Conservation (phyloP, 352 stramenopile species). For the Globisporangium camurandrum region DNA sequence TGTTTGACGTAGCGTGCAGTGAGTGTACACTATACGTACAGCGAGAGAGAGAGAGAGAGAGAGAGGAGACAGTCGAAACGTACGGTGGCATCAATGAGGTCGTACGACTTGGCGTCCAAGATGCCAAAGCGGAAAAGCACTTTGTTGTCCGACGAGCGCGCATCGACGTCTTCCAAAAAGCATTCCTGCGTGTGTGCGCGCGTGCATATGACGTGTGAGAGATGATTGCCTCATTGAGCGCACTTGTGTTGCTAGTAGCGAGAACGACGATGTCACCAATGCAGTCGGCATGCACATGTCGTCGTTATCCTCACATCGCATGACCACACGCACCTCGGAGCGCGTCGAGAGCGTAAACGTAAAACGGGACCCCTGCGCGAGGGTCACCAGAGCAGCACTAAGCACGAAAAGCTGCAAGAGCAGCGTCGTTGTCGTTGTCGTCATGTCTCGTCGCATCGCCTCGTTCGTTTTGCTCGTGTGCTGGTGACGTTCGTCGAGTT, state of each 20-base stretch:
- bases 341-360: constrained; percentile 35
- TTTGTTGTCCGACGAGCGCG: constrained; percentile 44
- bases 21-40: background rate
- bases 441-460: background rate
- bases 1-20: constrained; percentile 5
- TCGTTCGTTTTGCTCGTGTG: background rate
- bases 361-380: constrained; percentile 32
- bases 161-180: constrained; percentile 50
- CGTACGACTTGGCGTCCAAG: constrained; percentile 40
- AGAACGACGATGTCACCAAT: background rate
- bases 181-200: constrained; percentile 27
- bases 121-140: constrained; percentile 59
- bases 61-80: background rate
- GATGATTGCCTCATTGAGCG: no score
- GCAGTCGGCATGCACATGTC: background rate
- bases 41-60: background rate
- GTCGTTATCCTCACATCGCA: background rate
- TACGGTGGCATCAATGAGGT: constrained; percentile 48
- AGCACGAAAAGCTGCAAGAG: constrained; percentile 13
- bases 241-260: no score
- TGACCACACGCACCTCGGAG: constrained; percentile 19
- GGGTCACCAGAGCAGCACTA: constrained; percentile 11
- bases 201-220: no score
- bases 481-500: background rate
- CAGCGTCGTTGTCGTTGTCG: background rate